These are phyloP conservation scores for Aspergillus incahuasiensis DNA, from an alignment of 495 filamentous ascomycete species.

Conservation along the genomic window DNA sequence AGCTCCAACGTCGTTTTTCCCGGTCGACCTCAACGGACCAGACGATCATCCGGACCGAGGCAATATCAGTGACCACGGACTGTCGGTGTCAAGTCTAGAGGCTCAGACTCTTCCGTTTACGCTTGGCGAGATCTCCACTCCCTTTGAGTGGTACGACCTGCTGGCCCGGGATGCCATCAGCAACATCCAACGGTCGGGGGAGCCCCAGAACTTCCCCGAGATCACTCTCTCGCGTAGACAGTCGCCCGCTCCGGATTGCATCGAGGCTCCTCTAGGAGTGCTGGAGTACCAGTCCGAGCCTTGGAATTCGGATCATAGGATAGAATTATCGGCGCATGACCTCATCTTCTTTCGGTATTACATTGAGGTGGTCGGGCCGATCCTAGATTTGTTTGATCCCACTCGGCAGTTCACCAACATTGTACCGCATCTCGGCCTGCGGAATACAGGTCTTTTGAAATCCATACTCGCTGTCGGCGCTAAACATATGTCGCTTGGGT, in stretches of 20 bases:
- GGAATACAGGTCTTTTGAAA: slow-evolving; percentile 16
- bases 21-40: not conserved
- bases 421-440: slow-evolving; percentile 19
- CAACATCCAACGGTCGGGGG: slow-evolving; percentile 13
- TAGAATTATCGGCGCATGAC: slow-evolving; percentile 3
- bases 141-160: slow-evolving; percentile 18
- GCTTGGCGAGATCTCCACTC: slow-evolving; percentile 12
- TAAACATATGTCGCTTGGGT: slow-evolving; percentile 16
- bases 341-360: not conserved
- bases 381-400: slow-evolving; percentile 18
- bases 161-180: slow-evolving; percentile 19
- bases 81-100: not conserved
- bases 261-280: not conserved
- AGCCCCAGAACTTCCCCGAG: slow-evolving; percentile 6
- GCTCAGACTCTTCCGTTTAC: slow-evolving; percentile 5
- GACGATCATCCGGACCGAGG: not conserved
- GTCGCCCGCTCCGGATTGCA: slow-evolving; percentile 3
- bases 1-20: not conserved
- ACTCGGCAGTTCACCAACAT: slow-evolving; percentile 14
- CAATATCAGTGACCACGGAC: not conserved
- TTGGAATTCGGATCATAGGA: slow-evolving; percentile 14
- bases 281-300: slow-evolving; percentile 3
- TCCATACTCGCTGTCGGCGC: slow-evolving; percentile 16
- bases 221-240: slow-evolving; percentile 8
- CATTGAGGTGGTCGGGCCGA: not conserved